Evolutionary conservation across 2,329 filamentous ascomycete species (phyloP).

Genomic region (Sporothrix pseudoabietina): DNA sequence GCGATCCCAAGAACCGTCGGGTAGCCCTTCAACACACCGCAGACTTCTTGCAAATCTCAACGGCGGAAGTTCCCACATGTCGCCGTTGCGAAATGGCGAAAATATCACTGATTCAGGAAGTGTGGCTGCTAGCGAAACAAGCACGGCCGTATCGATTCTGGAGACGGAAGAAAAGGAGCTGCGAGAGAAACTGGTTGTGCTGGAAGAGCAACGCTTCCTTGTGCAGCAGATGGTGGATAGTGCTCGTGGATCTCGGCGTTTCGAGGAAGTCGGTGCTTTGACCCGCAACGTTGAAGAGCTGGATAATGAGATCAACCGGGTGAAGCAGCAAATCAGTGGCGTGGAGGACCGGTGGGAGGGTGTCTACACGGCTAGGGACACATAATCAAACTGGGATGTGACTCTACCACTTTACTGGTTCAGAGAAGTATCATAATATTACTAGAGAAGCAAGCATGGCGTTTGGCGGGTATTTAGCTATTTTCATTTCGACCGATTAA

Average conservation of each 20-base stretch:
- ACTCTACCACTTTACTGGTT: neutral
- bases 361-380: conserved; percentile 46
- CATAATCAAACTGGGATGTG: neutral
- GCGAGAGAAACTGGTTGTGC: conserved; percentile 75
- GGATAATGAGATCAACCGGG: conserved; percentile 70
- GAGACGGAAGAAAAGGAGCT: conserved; percentile 84
- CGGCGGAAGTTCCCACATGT: conserved; percentile 36
- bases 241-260: conserved; percentile 73
- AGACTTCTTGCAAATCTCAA: conserved; percentile 39
- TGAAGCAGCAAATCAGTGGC: conserved; percentile 65
- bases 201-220: conserved; percentile 90
- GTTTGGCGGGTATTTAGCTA: conserved; percentile 2
- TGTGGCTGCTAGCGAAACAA: conserved; percentile 52
- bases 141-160: conserved; percentile 59
- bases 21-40: conserved; percentile 36
- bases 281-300: conserved; percentile 81
- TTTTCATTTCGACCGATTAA: neutral
- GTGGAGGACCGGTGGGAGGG: conserved; percentile 65
- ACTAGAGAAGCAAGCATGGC: conserved; percentile 17
- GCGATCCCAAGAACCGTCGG: conserved; percentile 46
- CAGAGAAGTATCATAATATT: neutral
- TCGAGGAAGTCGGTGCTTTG: conserved; percentile 83
- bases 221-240: conserved; percentile 82
- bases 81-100: conserved; percentile 53
- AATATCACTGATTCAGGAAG: conserved; percentile 53